These are phyloP conservation scores for Beta corolliflora DNA, from an alignment of 179 eudicot species.

Conservation along the genomic window DNA sequence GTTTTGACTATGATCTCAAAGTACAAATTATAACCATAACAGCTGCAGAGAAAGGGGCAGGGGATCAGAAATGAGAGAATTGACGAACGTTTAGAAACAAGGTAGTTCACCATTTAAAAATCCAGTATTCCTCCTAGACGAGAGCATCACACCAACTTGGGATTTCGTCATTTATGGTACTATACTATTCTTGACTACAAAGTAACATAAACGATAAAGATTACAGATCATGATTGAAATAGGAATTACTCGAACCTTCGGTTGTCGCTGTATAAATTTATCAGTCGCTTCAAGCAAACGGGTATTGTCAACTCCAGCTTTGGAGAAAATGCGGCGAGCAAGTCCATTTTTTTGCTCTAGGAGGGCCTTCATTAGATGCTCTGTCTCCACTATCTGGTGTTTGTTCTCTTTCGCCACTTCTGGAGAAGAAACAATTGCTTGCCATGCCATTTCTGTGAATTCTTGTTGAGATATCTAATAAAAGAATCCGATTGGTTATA, in stretches of 20 bases:
- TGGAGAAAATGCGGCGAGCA: slow-evolving; percentile 93
- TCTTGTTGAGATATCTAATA: slow-evolving; percentile 86
- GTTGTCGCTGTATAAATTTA: slow-evolving; percentile 83
- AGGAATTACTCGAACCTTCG: slow-evolving; percentile 56
- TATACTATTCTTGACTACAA: not conserved
- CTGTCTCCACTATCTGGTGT: slow-evolving; percentile 97
- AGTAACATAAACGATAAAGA: not conserved
- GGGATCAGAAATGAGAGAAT: not conserved
- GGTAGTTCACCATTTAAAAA: not conserved
- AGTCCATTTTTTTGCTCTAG: slow-evolving; percentile 97
- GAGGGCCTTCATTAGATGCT: slow-evolving; percentile 89
- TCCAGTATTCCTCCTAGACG: not conserved
- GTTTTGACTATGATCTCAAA: not conserved
- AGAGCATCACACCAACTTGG: not conserved
- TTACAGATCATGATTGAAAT: not conserved
- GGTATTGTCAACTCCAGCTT: slow-evolving; percentile 88
- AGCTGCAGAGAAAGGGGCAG: not conserved
- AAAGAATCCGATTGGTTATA: slow-evolving; percentile 4
- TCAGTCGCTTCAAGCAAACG: slow-evolving; percentile 94
- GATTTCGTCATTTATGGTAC: not conserved
- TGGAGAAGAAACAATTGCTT: slow-evolving; percentile 86
- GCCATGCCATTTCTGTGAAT: slow-evolving; percentile 98
- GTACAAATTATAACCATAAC: not conserved
- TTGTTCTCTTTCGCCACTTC: slow-evolving; percentile 94
- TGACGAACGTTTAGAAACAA: not conserved